Base-by-base conservation (phyloP, 331 rosid species). In the Pyrus hybrid region DNA sequence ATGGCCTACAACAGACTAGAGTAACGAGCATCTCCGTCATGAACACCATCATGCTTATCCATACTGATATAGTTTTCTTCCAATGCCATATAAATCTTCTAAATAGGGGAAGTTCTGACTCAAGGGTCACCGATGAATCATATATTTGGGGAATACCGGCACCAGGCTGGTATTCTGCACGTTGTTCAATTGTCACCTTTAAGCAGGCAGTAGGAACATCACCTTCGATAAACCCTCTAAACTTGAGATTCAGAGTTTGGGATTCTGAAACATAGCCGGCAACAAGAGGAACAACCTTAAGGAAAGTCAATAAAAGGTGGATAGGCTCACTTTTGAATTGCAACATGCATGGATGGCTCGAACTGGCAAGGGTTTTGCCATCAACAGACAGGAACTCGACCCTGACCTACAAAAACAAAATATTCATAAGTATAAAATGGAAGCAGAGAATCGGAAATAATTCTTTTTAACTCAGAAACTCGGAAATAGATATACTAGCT, bases 61-160 rank as follows among this genome's bases (percentile, higher is more conserved):
- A 93, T 56, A 91, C 53, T 68, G 79, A 93, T 49, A 93, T 71
- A 25, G 89, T 88, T 78, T 77, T 84, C 93, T 84, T 93, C 98
- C 97, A 93, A 76, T 73, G 57, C 96, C 97, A 93, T 37, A 91
- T 37, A 45, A 91, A 68, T 85, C 87, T 80, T 82, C 73, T 87
- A 29, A 88, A 78, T 11, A 88, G 71, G 41, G 97, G 91, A 81
- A 86, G 93, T 76, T 89, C 80, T 0, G 96, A 91, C 60, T 88
- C 86, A 63, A 91, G 77, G 73, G 79, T 71, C 47, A 89, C 41
- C 29, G 79, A 82, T 76, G 97, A 88, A 73, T 89, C 92, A 11
- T 93, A 91, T 81, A 93, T 83, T 80, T 93, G 89, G 26, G 97
- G 98, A 77, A 93, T 89, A 67, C 98, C 98, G 45, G 94, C 96